Percentiles rank a stretch among this genome's conserved stretches.
These are phyloP conservation scores for Alternaria sp. DNA, from an alignment of 2,329 filamentous ascomycete species.

Conservation along the genomic window DNA sequence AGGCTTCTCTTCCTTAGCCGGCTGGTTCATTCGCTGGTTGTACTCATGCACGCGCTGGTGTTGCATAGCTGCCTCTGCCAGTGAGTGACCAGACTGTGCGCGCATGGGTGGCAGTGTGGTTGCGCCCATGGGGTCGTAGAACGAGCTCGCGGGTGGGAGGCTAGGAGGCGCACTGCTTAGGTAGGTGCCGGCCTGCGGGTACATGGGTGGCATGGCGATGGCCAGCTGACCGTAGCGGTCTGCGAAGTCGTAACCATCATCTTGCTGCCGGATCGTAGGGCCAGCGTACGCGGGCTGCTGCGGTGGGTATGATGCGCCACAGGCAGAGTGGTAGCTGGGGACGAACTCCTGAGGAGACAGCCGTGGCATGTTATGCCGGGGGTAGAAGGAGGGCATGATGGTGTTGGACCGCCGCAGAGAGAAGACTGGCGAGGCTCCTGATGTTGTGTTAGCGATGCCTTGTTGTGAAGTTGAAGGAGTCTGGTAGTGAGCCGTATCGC, in stretches of 20 bases:
- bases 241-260: constrained; percentile 57
- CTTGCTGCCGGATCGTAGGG: constrained; percentile 52
- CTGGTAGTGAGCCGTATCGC: constrained; percentile 7
- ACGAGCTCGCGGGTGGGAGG: constrained; percentile 48
- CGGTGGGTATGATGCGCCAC: constrained; percentile 55
- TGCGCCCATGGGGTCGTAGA: constrained; percentile 57
- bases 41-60: constrained; percentile 54
- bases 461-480: constrained; percentile 2
- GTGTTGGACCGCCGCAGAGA: constrained; percentile 43
- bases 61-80: constrained; percentile 48
- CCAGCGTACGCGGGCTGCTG: constrained; percentile 55
- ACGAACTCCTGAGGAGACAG: constrained; percentile 61
- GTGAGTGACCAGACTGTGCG: constrained; percentile 50
- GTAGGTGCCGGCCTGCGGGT: constrained; percentile 52
- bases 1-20: constrained; percentile 69
- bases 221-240: constrained; percentile 56
- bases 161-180: constrained; percentile 47
- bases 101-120: constrained; percentile 59
- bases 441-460: constrained; percentile 27
- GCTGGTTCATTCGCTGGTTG: constrained; percentile 49
- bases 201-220: constrained; percentile 51
- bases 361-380: constrained; percentile 54
- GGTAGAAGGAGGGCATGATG: constrained; percentile 62
- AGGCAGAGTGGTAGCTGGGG: constrained; percentile 54
- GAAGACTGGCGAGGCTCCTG: constrained; percentile 55